Evolutionary conservation across 2,329 filamentous ascomycete genomes (phyloP).

Genomic region (Trichoderma breve): DNA sequence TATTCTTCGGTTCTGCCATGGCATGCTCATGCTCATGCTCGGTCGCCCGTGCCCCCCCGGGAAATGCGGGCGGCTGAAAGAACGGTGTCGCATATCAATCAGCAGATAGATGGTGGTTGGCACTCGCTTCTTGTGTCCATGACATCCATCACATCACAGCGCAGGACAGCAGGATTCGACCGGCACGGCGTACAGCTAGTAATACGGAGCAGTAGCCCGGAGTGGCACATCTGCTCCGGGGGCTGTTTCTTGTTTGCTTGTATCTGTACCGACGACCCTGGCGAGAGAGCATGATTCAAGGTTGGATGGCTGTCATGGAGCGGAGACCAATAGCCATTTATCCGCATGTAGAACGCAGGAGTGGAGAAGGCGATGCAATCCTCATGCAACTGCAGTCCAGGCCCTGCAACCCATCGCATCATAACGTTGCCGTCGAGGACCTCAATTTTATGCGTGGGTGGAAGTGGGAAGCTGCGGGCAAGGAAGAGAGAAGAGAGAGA

Average conservation of each 20-base stretch:
- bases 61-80: background rate
- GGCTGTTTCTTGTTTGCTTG: background rate
- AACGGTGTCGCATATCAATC: background rate
- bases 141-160: background rate
- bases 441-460: conserved; percentile 2
- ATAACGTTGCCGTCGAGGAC: background rate
- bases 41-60: background rate
- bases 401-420: background rate
- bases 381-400: background rate
- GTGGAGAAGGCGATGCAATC: background rate
- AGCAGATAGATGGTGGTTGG: background rate
- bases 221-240: background rate
- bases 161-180: background rate
- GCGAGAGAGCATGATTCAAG: conserved; percentile 6
- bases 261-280: background rate
- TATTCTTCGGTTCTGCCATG: background rate
- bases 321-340: conserved; percentile 8
- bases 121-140: background rate
- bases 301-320: conserved; percentile 2
- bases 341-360: background rate
- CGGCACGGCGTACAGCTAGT: background rate
- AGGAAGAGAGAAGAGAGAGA: background rate
- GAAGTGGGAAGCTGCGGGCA: background rate
- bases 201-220: conserved; percentile 2
- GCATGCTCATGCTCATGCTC: background rate